Base-by-base conservation (phyloP, 2,329 filamentous ascomycete species). In the Stagonosporopsis rhizophila region DNA sequence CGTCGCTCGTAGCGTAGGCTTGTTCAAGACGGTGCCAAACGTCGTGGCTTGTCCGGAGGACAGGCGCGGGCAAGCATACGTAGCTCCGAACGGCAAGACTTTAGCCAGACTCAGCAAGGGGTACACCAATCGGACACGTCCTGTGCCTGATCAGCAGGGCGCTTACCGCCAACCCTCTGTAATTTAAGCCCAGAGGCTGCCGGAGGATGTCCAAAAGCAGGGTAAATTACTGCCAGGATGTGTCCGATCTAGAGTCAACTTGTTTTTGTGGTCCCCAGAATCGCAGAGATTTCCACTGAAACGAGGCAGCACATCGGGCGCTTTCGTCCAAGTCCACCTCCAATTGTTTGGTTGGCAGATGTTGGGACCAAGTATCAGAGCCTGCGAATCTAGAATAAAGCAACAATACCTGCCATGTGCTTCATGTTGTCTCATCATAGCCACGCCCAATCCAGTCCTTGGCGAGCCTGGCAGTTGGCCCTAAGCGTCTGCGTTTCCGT, bases 71-170 rank as follows among this genome's bases (percentile, higher is more conserved):
- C 65, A 54, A 66, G 56, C 56, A 59, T 56, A 63, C 59, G 41
- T 65, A 52, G 61, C 66, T 60, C 52, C 45, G 58, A 67, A 51
- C n/a, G 56, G 68, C 56, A 52, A 65, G 45, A 54, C 49, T 51
- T 51, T 58, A 46, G 41, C 60, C 56, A 56, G 41, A 62, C 59
- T 59, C 51, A 61, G 64, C 52, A 65, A 67, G 61, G 59, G 47
- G 49, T 50, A 23, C 48, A 50, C 71, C 69, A 74, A 74, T 74
- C 64, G 64, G 65, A 63, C 61, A 47, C 48, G 41, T 37, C 46
- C 52, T 58, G 67, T 74, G 59, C 68, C 67, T 74, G 72, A 75
- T 75, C 70, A 65, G 51, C 71, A 64, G 64, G 54, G 47, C 62
- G 47, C 41, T 52, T 44, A 49, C 56, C 51, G 47, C 52, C 53